A percentile compares a stretch with the other conserved stretches of the same genome.
phyloP scores from a whole-genome alignment of 768 basidiomycete genomes.

The Boletus sp. region DNA sequence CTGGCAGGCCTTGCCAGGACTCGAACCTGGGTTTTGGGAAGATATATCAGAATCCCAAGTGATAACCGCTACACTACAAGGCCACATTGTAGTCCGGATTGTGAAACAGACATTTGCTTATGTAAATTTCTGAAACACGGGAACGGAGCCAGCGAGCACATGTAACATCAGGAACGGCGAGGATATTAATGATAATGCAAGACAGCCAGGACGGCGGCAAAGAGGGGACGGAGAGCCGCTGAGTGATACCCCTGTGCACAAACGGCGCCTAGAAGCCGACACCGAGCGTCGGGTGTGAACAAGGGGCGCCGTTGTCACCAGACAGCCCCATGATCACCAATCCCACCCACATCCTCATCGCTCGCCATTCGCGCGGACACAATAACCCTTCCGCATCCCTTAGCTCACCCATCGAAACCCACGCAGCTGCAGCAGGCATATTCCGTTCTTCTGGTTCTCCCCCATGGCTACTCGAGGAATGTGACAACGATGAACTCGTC shows the following conservation, averaged over 20 bases:
- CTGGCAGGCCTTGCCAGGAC: conserved; percentile 25
- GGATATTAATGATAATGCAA: no score
- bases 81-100: no score
- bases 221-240: no score
- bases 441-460: conserved; percentile 80
- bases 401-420: conserved; percentile 83
- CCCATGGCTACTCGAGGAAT: conserved; percentile 75
- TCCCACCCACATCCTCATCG: conserved; percentile 85
- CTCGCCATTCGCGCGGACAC: conserved; percentile 74
- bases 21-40: conserved; percentile 34
- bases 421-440: conserved; percentile 81
- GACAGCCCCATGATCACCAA: conserved; percentile 36
- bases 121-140: not conserved
- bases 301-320: not conserved
- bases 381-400: conserved; percentile 77
- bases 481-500: conserved; percentile 64
- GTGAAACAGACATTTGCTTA: no score
- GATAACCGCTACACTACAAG: conserved; percentile 41
- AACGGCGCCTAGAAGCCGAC: no score
- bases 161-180: no score
- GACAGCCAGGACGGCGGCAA: no score
- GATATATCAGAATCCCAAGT: conserved; percentile 37
- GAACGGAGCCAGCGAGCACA: no score
- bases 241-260: no score
- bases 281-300: not conserved